Evolutionary conservation across 208 protist species (phyloP).

Genomic region (Trypanosoma scelopori): DNA sequence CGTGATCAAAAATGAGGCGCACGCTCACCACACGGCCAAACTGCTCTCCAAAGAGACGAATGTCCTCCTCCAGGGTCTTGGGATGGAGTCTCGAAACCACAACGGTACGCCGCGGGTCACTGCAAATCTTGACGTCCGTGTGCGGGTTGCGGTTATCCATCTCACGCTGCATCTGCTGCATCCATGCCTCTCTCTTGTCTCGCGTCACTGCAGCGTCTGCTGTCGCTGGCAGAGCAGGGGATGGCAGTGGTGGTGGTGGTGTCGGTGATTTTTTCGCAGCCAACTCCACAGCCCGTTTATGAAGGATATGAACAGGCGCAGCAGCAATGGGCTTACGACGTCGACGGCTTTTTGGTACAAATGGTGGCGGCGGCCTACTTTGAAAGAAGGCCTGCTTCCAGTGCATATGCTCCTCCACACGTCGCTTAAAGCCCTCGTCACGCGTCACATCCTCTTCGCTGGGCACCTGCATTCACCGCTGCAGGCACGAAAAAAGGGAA

Average conservation of each 20-base stretch:
- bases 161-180: constrained; percentile 30
- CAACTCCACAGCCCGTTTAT: constrained; percentile 35
- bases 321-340: constrained; percentile 38
- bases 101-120: constrained; percentile 63
- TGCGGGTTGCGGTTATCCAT: constrained; percentile 42
- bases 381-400: constrained; percentile 86
- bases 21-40: constrained; percentile 73
- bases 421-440: constrained; percentile 36
- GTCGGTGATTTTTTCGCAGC: constrained; percentile 1
- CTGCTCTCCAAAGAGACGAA: constrained; percentile 81
- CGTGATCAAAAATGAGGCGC: constrained; percentile 53
- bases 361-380: constrained; percentile 52
- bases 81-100: constrained; percentile 66
- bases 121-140: constrained; percentile 65
- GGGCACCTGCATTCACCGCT: constrained; percentile 30
- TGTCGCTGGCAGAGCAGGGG: not conserved
- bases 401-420: constrained; percentile 40
- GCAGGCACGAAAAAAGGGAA: too few relatives aligned
- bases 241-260: constrained; percentile 16
- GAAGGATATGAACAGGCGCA: constrained; percentile 26
- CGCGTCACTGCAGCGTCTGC: not conserved
- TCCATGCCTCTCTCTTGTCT: constrained; percentile 14
- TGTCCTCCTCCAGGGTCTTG: constrained; percentile 70
- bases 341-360: constrained; percentile 48
- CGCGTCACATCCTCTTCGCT: constrained; percentile 27